Conservation (phyloP, 176 grass and related monocot genomes). For the Melocanna baccifera region DNA sequence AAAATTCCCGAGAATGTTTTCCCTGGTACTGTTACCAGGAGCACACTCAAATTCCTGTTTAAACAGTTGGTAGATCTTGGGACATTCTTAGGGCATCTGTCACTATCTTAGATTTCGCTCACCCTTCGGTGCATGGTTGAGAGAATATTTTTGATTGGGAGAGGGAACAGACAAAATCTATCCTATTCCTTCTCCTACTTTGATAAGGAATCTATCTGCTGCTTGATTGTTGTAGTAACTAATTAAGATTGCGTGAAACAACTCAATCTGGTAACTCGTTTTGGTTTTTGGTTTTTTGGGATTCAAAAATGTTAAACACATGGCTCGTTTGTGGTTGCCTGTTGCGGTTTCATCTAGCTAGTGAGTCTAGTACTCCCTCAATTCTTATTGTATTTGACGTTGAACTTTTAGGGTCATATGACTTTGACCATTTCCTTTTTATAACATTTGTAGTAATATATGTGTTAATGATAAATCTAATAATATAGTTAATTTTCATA, state of each 20-base stretch:
- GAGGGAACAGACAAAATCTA: slow-evolving; percentile 9
- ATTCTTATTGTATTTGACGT: too few species aligned
- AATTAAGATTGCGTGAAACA: neutral
- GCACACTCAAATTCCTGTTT: slow-evolving; percentile 36
- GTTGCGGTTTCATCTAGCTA: neutral
- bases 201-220: neutral
- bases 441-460: too few species aligned
- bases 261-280: neutral
- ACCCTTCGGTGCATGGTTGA: slow-evolving; percentile 22
- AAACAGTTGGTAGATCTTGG: slow-evolving; percentile 22
- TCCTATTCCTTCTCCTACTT: slow-evolving; percentile 6
- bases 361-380: neutral
- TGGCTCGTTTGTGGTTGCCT: neutral
- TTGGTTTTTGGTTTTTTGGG: neutral
- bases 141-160: slow-evolving; percentile 3
- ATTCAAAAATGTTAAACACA: neutral
- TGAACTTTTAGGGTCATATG: too few species aligned
- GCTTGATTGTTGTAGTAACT: neutral
- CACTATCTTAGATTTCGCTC: slow-evolving; percentile 34
- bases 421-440: too few species aligned
- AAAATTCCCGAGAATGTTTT: too few species aligned
- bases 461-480: too few species aligned
- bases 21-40: neutral
- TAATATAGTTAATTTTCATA: too few species aligned
- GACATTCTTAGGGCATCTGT: neutral